phyloP scores from a whole-genome alignment of 495 filamentous ascomycete species.

The Podospora bellae-mahoneyi region DNA sequence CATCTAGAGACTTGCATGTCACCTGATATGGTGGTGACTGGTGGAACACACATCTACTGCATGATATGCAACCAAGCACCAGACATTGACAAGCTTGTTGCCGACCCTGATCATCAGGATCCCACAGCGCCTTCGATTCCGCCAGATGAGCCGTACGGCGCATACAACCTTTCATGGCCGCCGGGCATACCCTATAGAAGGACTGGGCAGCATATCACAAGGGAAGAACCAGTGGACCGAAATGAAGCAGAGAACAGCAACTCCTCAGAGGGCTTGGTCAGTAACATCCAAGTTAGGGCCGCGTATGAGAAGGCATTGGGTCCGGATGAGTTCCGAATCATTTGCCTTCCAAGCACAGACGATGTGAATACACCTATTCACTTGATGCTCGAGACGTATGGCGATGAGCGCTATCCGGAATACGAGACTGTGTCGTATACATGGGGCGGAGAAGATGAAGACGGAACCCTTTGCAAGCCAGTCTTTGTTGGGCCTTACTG shows the following conservation, averaged over 20 bases:
- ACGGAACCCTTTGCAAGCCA: conserved; percentile 19
- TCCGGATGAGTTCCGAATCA: conserved; percentile 11
- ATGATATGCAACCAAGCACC: conserved; percentile 1
- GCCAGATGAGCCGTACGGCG: conserved; percentile 7
- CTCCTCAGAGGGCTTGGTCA: background rate
- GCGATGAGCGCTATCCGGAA: conserved; percentile 26
- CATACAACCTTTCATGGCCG: conserved; percentile 4
- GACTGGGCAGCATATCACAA: background rate
- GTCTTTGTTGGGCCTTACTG: conserved; percentile 33
- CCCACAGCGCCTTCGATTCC: background rate
- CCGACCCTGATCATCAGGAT: background rate
- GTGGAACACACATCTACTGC: background rate
- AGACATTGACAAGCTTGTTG: background rate
- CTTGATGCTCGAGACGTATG: conserved; percentile 23
- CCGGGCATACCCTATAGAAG: background rate
- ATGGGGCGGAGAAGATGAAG: conserved; percentile 32
- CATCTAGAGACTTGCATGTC: background rate
- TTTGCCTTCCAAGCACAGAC: conserved; percentile 9
- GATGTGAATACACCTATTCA: conserved; percentile 22
- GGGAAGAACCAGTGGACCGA: background rate
- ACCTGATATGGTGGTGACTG: background rate
- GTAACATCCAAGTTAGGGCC: background rate
- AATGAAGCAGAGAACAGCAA: background rate
- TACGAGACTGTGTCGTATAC: conserved; percentile 33
- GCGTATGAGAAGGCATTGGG: conserved; percentile 1